Evolutionary conservation across 2,329 filamentous ascomycete species (phyloP), one percentile per base, ranked within the genome.

Genomic region (Dissoconium aciculare): DNA sequence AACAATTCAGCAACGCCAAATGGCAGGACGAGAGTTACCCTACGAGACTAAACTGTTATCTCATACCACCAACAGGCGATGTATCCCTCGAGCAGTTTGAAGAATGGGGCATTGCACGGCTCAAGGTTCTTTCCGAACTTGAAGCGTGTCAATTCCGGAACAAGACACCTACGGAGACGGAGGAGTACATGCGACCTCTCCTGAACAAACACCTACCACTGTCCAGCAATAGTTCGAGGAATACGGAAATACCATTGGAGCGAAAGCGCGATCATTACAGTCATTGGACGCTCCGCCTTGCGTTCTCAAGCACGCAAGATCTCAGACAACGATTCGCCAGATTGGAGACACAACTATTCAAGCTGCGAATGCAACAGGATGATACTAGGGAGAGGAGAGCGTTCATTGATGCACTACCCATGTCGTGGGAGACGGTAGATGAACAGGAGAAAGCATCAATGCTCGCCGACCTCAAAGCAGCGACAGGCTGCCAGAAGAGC

Each of bases 61-160:
- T 73, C 26, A 67, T 77, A 15, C 81, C 89, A 27, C 89, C 89
- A 0, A 94, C 84, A 0, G 79, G 80, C 28, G 89, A 98, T 51
- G 89, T 98, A 45, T 92, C 83, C 0, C 73, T 98, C 25, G 89
- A 98, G 52, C 77, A 98, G 53, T 98, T 98, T 49, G 89, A 98
- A 54, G 84, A 93, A 68, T 98, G 89, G 89, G 89, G 85, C 8
- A 95, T 98, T 49, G 81, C 92, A 49, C 69, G 89, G 34, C 57
- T 98, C 42, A 77, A 83, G 59, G 80, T 91, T 30, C 74, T 91
- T 37, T 79, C 78, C 33, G 82, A 91, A 56, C 66, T 98, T 33
- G 89, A 98, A 64, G 77, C 84, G 42, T 95, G 89, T 58, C 85
- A 82, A 13, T 94, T 94, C 61, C 80, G 89, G 54, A 95, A 95